These are phyloP conservation scores for Blastomyces emzantsi DNA, from an alignment of 2,329 filamentous ascomycete species.

Conservation along the genomic window DNA sequence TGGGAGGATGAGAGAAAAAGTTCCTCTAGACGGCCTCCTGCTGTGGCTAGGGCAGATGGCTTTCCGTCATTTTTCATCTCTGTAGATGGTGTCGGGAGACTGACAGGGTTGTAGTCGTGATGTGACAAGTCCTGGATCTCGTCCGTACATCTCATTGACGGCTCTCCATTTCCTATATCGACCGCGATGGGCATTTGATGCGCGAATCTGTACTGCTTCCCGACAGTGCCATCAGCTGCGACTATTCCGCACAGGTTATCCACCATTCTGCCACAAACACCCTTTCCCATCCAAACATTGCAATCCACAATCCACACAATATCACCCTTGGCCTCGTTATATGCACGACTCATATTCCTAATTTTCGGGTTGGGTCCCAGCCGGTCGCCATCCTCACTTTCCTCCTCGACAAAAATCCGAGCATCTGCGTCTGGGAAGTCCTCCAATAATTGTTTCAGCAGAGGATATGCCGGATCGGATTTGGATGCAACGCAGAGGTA, in stretches of 20 bases:
- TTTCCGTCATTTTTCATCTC: background rate
- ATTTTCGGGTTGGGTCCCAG: constrained; percentile 98
- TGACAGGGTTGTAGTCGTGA: constrained; percentile 6
- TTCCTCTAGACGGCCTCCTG: constrained; percentile 82
- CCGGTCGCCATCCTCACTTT: constrained; percentile 50
- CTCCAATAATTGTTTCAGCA: constrained; percentile 59
- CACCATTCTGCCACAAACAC: constrained; percentile 78
- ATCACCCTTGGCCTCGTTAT: constrained; percentile 77
- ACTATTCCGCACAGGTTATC: constrained; percentile 68
- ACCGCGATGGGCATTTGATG: constrained; percentile 87
- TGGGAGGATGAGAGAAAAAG: constrained; percentile 90
- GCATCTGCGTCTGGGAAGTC: constrained; percentile 67
- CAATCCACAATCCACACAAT: constrained; percentile 93
- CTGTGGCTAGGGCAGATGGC: constrained; percentile 31
- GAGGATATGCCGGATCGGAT: constrained; percentile 65
- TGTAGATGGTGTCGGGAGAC: constrained; percentile 14
- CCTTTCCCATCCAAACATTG: constrained; percentile 82
- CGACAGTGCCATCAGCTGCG: constrained; percentile 32
- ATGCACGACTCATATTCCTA: constrained; percentile 87
- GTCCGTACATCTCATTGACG: constrained; percentile 23
- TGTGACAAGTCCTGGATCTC: background rate
- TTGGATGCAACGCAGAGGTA: constrained; percentile 71
- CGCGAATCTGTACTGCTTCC: constrained; percentile 69
- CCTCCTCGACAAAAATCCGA: constrained; percentile 67
- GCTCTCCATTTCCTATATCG: constrained; percentile 45